Evolutionary conservation across 164 flowering plant species (phyloP), one percentile per base, ranked within the genome.

Genomic region (Piper longum): DNA sequence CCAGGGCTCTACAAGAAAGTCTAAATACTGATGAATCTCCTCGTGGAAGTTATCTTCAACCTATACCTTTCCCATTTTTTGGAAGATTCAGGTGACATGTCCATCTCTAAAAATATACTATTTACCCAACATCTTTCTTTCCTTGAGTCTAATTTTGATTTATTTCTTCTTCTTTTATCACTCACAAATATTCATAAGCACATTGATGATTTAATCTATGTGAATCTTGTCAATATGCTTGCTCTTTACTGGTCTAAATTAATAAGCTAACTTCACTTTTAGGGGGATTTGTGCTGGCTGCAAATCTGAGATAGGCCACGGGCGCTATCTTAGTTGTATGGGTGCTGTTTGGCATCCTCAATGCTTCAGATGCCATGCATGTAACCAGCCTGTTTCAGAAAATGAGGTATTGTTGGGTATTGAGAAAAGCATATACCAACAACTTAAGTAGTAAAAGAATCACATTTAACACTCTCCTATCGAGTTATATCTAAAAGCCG

Each of bases 341-440:
- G 91, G 83, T 56, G 80, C 74, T 56, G 76, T 85, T 72, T 95
- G 96, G 96, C 99, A 95, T 75, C 99, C 97, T 36, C 90, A 95
- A 72, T 95, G 99, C 69, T 95, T 95, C 52, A 75, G 93, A 43
- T 95, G 99, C 76, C 85, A 83, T 76, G 76, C 83, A 68, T 95
- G 99, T 74, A 74, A 77, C 67, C 77, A 48, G 16, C 97, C 97
- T 9, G 91, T 95, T 60, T 82, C 87, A 68, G 99, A 95, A 73
- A 75, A 83, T 74, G 97, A 95, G 99, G 99, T 88, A 72, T 52
- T 12, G 43, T 63, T 39, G 58, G 14, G 18, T 26, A 26, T 26
- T 26, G 36, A 39, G 1, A 26, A 26, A 26, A 26, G 36, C 14
- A 42, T 45, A 7, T 26, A 26, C 36, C 36, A 26, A 26, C 36